Base-by-base conservation (phyloP, 2,329 filamentous ascomycete genomes). In the Diaporthe destruens region DNA sequence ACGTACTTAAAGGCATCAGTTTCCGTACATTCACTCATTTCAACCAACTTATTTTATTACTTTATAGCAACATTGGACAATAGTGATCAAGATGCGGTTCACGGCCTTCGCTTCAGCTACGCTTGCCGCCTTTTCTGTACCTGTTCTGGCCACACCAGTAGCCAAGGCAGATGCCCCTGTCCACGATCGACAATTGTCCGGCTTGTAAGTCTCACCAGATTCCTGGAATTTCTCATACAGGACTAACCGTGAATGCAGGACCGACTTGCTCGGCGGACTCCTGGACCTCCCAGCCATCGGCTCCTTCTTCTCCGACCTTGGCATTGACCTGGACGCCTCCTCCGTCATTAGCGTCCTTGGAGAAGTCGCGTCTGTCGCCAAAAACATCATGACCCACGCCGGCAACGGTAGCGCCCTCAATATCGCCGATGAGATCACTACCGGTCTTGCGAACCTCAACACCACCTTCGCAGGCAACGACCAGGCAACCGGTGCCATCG, bases 381-480 rank as follows among this genome's bases (percentile, higher is more conserved):
- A 39, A 39, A 63, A 63, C 57, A 63, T 63, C 42, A 39, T 63
- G 11, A 63, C 57, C 57, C 47, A 63, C 57, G 57, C 57, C 57
- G 57, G 57, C 39, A 63, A 20, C 42, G 57, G 57, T 34, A 39
- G 57, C 57, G 23, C 42, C 57, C 57, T 63, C 57, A 63, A 63
- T 11, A 47, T 63, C 6, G 39, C 32, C 23, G 7, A 39, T 23
- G 57, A 63, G 57, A 63, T 63, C 57, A 63, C 57, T 34, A 39
- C 39, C 57, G 57, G 57, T 47, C 23, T 63, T 23, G 8, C 57
- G 25, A 63, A 63, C 39, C 57, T 63, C 57, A 63, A 63, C 57
- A 63, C 4, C 57, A 63, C 57, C 57, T 63, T 63, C 57, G 57
- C 8, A 9, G 57, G 57, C 57, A 63, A n/a, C 57, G 57, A 63